Conservation (phyloP, 352 stramenopile species). For the Phytophthora uliginosa region DNA sequence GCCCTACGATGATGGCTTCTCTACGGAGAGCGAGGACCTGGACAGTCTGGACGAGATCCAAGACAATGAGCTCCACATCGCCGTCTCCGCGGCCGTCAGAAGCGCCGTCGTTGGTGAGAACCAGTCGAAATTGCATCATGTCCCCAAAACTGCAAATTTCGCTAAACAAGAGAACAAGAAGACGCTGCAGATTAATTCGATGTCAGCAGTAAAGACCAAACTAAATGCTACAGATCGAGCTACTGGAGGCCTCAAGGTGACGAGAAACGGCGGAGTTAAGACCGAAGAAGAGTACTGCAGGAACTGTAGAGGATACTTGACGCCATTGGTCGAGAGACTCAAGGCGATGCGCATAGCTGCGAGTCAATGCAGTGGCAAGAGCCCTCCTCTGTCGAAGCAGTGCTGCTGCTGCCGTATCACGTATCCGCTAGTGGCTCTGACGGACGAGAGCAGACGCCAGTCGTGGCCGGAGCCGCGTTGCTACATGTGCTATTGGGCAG, state of each 20-base stretch:
- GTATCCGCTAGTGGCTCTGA: constrained; percentile 23
- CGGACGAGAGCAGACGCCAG: constrained; percentile 17
- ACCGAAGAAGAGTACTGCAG: constrained; percentile 21
- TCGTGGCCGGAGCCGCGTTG: constrained; percentile 16
- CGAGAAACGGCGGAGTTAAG: neutral
- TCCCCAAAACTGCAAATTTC: neutral
- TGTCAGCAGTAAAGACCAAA: neutral
- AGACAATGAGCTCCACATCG: neutral
- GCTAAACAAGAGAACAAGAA: neutral
- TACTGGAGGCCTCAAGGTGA: neutral
- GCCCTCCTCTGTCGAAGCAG: constrained; percentile 9
- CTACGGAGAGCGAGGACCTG: constrained; percentile 43
- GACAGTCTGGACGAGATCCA: neutral
- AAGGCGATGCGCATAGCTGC: constrained; percentile 19
- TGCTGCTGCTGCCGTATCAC: constrained; percentile 28
- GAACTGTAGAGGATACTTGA: constrained; percentile 20
- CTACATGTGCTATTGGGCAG: constrained; percentile 31
- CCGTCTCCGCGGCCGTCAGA: neutral
- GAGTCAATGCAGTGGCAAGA: neutral
- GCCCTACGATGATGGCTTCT: constrained; percentile 41
- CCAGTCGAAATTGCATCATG: constrained; percentile 16
- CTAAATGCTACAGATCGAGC: neutral
- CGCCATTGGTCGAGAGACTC: constrained; percentile 18
- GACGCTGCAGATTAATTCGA: neutral
- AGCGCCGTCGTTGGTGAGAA: constrained; percentile 12